A percentile compares a stretch with the other conserved stretches of the same genome.
phyloP scores from a whole-genome alignment of 2,329 filamentous ascomycete genomes.

The Talaromyces amestolkiae region DNA sequence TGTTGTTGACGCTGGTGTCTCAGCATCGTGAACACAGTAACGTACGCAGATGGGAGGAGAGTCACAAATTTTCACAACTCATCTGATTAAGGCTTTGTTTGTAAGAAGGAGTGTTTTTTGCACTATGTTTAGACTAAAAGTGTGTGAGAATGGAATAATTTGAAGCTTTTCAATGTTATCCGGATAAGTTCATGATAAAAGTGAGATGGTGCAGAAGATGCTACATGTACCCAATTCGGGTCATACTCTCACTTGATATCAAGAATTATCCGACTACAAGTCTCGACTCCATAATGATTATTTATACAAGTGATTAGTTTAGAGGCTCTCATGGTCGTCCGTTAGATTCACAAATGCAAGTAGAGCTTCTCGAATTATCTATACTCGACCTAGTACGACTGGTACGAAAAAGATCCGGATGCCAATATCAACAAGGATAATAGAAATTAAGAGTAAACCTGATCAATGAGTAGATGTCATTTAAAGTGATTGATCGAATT shows the following conservation, averaged over 20 bases:
- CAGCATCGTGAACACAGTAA: not conserved
- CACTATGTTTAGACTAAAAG: not conserved
- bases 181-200: not conserved
- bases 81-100: not conserved
- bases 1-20: not conserved
- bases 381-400: not conserved
- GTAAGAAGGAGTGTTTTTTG: not conserved
- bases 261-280: not conserved
- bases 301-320: not conserved
- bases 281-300: not conserved
- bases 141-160: not conserved
- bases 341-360: not conserved
- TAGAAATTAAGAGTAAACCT: no score
- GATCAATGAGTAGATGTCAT: not conserved
- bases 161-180: not conserved
- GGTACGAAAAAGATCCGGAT: not conserved
- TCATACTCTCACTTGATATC: not conserved
- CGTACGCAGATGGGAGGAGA: not conserved
- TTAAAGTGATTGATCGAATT: not conserved
- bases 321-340: not conserved
- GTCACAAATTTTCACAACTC: not conserved
- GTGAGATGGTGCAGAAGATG: not conserved
- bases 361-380: not conserved
- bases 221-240: no score
- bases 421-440: not conserved